Evolutionary conservation across 2,329 filamentous ascomycete species (phyloP).

Genomic region (Microcera coccophila): DNA sequence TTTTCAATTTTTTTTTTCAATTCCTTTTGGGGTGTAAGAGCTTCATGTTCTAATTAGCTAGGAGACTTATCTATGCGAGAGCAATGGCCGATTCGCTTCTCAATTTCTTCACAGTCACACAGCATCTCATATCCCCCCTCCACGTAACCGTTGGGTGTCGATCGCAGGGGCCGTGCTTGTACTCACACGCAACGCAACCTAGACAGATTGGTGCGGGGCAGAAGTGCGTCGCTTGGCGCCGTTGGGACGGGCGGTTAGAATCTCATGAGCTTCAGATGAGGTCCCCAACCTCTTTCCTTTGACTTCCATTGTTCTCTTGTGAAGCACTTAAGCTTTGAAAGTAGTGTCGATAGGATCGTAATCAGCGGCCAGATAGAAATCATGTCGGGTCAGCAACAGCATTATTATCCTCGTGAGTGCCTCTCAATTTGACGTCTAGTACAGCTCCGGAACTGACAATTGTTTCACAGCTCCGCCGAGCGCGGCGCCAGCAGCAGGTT

Average conservation of each 20-base stretch:
- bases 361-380: conserved; percentile 1
- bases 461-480: conserved; percentile 39
- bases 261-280: conserved; percentile 3
- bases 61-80: too few relatives aligned
- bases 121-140: too few relatives aligned
- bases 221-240: conserved; percentile 9
- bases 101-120: too few relatives aligned
- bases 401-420: conserved; percentile 47
- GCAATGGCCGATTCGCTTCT: too few relatives aligned
- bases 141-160: too few relatives aligned
- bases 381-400: conserved; percentile 41
- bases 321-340: too few relatives aligned
- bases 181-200: neutral
- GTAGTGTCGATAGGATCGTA: too few relatives aligned
- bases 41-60: too few relatives aligned
- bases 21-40: too few relatives aligned
- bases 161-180: neutral
- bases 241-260: conserved; percentile 10
- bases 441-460: conserved; percentile 18
- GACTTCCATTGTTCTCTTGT: neutral
- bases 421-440: too few relatives aligned
- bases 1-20: too few relatives aligned
- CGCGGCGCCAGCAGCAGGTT: conserved; percentile 29
- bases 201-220: conserved; percentile 11
- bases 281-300: conserved; percentile 3